Evolutionary conservation across 805 yeast species (phyloP).

Genomic region (Torulaspora franciscae): DNA sequence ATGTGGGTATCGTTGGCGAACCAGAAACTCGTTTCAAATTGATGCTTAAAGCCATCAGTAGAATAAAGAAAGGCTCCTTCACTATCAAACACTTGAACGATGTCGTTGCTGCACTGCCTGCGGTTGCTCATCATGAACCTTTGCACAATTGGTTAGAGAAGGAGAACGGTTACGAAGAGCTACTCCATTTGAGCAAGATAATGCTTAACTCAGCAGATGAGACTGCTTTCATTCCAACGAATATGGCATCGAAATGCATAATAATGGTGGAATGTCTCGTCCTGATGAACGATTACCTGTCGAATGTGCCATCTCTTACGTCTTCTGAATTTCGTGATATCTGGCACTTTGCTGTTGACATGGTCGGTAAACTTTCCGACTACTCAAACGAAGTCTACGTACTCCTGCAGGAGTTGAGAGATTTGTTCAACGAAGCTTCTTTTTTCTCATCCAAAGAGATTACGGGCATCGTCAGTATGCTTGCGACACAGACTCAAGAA

Average conservation of each 20-base stretch:
- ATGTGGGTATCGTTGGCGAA: conserved; percentile 4
- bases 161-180: conserved; percentile 22
- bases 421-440: conserved; percentile 12
- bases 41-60: conserved; percentile 19
- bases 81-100: conserved; percentile 27
- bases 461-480: conserved; percentile 17
- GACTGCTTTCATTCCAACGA: conserved; percentile 25
- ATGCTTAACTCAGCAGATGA: conserved; percentile 28
- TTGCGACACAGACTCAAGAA: conserved; percentile 16
- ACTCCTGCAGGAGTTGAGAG: conserved; percentile 26
- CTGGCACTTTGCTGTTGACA: conserved; percentile 21
- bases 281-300: conserved; percentile 8
- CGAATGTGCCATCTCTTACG: conserved; percentile 5
- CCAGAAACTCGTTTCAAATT: conserved; percentile 14
- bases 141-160: conserved; percentile 23
- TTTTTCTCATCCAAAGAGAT: conserved; percentile 19
- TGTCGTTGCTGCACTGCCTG: conserved; percentile 21
- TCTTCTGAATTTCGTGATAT: conserved; percentile 14
- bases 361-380: conserved; percentile 22
- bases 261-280: conserved; percentile 24
- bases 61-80: conserved; percentile 29
- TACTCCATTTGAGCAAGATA: conserved; percentile 18
- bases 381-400: conserved; percentile 26
- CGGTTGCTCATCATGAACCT: conserved; percentile 4
- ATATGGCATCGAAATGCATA: conserved; percentile 27